phyloP scores from a whole-genome alignment of 2,329 filamentous ascomycete species.

The Botrytis fragariae region DNA sequence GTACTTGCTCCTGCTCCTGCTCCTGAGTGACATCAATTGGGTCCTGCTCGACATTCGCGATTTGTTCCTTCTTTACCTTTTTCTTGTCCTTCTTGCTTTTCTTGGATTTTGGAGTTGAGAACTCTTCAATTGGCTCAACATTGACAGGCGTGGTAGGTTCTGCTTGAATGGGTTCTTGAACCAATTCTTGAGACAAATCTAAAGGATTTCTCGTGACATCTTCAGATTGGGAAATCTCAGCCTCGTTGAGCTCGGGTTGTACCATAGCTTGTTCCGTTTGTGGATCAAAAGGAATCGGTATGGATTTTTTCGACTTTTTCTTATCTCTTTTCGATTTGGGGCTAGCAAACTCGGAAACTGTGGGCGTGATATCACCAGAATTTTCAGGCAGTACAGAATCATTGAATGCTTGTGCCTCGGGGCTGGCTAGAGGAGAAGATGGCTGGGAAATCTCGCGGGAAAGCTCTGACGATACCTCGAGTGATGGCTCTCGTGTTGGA shows the following conservation, averaged over 20 bases:
- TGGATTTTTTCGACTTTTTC: background rate
- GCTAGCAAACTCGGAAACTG: background rate
- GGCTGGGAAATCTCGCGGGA: background rate
- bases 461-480: background rate
- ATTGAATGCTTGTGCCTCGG: background rate
- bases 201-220: background rate
- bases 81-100: slow-evolving; percentile 30
- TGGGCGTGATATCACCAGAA: background rate
- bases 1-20: slow-evolving; percentile 1
- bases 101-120: slow-evolving; percentile 22
- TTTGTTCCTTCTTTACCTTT: slow-evolving; percentile 23
- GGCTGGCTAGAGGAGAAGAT: background rate
- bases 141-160: slow-evolving; percentile 5
- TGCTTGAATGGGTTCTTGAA: slow-evolving; percentile 16
- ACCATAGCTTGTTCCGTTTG: slow-evolving; percentile 4
- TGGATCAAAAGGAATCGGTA: background rate
- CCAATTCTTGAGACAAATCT: background rate
- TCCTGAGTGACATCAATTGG: background rate
- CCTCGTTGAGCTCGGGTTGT: slow-evolving; percentile 1
- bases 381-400: background rate
- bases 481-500: background rate
- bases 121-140: slow-evolving; percentile 10
- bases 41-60: slow-evolving; percentile 7
- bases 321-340: background rate
- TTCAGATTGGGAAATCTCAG: background rate